These are phyloP conservation scores for Neofusicoccum parvum DNA, from an alignment of 2,329 filamentous ascomycete genomes.

Conservation along the genomic window DNA sequence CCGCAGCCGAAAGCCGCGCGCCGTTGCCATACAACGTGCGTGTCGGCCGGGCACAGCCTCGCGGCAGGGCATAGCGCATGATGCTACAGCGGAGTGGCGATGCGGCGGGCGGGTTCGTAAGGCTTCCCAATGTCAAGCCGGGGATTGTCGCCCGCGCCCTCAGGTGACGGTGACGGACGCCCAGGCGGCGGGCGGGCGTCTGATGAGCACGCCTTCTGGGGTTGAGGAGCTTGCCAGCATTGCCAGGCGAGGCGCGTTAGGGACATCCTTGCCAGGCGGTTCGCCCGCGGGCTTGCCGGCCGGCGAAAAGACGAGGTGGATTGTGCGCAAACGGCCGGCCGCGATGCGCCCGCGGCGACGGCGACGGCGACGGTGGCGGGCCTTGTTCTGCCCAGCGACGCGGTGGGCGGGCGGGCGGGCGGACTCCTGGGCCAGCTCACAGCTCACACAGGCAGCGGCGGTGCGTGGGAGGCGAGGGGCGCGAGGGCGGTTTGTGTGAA, in stretches of 20 bases:
- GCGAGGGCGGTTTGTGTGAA: not conserved
- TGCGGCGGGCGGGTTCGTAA: not conserved
- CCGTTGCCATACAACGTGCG: conserved; percentile 3
- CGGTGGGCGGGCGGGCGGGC: not conserved
- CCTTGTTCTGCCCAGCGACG: conserved; percentile 1
- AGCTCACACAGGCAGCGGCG: not conserved
- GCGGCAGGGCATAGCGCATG: not conserved
- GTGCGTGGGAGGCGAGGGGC: not conserved
- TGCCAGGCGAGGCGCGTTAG: not conserved
- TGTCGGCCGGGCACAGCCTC: conserved; percentile 4
- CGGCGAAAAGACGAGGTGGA: conserved; percentile 14
- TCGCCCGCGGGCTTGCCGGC: conserved; percentile 7
- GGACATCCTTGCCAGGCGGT: not conserved
- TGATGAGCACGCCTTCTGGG: not conserved
- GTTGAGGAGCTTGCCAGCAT: not conserved
- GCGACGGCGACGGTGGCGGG: not conserved
- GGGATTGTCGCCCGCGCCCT: not conserved
- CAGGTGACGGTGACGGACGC: conserved; percentile 7
- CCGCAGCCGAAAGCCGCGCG: conserved; percentile 4
- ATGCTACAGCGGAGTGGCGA: conserved; percentile 9
- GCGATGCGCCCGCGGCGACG: not conserved
- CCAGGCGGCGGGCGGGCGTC: not conserved
- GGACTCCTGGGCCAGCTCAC: conserved; percentile 7
- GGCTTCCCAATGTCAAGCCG: not conserved
- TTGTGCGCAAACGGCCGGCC: conserved; percentile 13